Percentiles rank a stretch among this genome's conserved stretches.
Evolutionary conservation across 1,284 basidiomycete genomes (phyloP).

Genomic region (Microbotryomycetes sp.): DNA sequence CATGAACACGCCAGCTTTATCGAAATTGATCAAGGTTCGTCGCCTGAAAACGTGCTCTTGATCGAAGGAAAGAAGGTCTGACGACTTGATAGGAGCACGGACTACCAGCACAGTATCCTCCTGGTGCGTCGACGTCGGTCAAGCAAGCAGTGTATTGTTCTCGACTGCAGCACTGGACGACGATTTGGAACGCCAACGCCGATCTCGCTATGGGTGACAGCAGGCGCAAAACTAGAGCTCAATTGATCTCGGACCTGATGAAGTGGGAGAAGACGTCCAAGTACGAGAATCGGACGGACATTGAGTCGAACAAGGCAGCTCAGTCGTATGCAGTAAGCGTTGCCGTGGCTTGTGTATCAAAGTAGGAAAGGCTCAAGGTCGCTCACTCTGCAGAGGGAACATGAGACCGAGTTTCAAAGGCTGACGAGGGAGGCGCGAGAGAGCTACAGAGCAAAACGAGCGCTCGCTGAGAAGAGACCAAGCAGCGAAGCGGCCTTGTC

Average conservation of each 20-base stretch:
- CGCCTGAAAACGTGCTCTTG: too few relatives aligned
- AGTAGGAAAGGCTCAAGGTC: background rate
- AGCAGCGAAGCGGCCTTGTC: too few relatives aligned
- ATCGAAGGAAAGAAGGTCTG: too few relatives aligned
- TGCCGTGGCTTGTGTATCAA: background rate
- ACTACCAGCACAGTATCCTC: background rate
- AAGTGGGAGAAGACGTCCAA: constrained; percentile 17
- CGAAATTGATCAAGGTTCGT: background rate
- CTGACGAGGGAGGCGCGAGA: background rate
- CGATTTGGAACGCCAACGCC: constrained; percentile 25
- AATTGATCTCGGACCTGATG: constrained; percentile 9
- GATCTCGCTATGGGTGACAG: constrained; percentile 7
- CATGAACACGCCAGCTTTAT: background rate
- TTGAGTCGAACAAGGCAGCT: background rate
- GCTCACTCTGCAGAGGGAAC: background rate
- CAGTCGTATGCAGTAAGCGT: background rate
- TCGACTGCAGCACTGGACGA: constrained; percentile 14
- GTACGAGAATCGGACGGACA: background rate
- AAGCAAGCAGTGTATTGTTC: background rate
- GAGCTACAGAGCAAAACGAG: background rate
- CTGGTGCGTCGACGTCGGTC: background rate
- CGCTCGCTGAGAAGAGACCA: background rate
- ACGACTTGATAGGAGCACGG: too few relatives aligned
- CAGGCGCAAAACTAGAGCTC: constrained; percentile 1
- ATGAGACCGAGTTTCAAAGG: background rate